Evolutionary conservation across 1,284 basidiomycete genomes (phyloP).

Genomic region (Apiotrichum veenhuisii): DNA sequence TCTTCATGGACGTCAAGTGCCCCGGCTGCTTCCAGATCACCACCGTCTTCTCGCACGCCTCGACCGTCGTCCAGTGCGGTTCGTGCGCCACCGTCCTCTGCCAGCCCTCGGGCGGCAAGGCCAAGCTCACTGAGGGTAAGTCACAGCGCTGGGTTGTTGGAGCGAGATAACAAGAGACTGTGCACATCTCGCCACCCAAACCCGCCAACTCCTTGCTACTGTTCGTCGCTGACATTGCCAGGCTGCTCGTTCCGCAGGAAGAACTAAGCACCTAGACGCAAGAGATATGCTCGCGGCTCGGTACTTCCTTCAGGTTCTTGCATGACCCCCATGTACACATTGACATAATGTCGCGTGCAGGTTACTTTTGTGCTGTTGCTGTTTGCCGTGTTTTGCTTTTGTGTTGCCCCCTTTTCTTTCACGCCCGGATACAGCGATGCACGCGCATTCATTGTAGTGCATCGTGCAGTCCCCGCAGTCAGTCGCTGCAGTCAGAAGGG

Average conservation of each 20-base stretch:
- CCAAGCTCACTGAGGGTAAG: slow-evolving; percentile 94
- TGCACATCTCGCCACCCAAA: background rate
- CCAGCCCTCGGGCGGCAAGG: slow-evolving; percentile 99
- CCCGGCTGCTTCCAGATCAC: slow-evolving; percentile 65
- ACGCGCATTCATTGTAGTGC: no score
- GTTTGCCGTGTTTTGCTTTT: background rate
- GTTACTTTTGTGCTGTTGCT: background rate
- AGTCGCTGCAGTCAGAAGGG: no score
- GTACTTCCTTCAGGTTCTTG: slow-evolving; percentile 21
- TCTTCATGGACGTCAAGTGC: slow-evolving; percentile 99
- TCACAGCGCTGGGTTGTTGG: slow-evolving; percentile 20
- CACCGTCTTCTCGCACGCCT: slow-evolving; percentile 54
- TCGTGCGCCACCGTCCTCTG: slow-evolving; percentile 93
- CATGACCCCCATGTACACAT: slow-evolving; percentile 27
- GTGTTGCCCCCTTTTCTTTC: no score
- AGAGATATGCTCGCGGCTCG: slow-evolving; percentile 11
- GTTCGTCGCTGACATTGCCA: slow-evolving; percentile 20
- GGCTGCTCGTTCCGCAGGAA: slow-evolving; percentile 54
- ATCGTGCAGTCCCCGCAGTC: no score
- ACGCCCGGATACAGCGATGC: no score
- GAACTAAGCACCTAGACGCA: slow-evolving; percentile 39
- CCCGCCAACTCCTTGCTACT: no score
- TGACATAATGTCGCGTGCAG: slow-evolving; percentile 15
- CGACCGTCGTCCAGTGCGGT: slow-evolving; percentile 62
- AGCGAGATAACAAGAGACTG: no score